Evolutionary conservation across 208 protist genomes (phyloP), one percentile per base, ranked within the genome.

Genomic region (Acanthamoeba healyi): DNA sequence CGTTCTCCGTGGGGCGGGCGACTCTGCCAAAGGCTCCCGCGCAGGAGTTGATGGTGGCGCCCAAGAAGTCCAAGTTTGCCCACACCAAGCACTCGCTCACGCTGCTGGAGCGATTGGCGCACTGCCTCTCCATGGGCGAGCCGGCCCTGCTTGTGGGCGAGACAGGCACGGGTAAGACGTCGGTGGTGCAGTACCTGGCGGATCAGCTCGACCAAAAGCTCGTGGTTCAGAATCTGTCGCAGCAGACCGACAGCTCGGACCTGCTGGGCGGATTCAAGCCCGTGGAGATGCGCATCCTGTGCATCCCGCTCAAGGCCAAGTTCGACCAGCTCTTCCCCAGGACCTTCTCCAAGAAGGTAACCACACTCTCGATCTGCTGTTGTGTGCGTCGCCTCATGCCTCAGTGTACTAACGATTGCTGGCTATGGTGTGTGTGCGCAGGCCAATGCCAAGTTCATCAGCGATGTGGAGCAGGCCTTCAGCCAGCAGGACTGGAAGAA

Each of bases 241-340:
- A 99, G 97, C 99, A 99, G 97, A 99, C 97, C 7, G 99, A 99
- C 93, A 98, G 98, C 70, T 96, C 98, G 34, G 99, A 99, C 94
- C 98, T 99, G 58, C 98, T 99, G 94, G 99, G 99, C 61, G 99
- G 99, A 12, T 99, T 99, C 97, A 99, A 99, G 95, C 99, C 99
- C 29, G 97, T 99, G 19, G 99, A 99, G 91, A 96, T 99, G 82
- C 93, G 94, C 38, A 81, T 95, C 14, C 46, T 98, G 0, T 94
- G 86, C 42, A 49, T 51, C 24, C 98, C 98, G 19, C 74, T 99
- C 17, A 98, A 98, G 74, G 95, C 96, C 17, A 90, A 94, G 29
- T 99, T 99, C 96, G 97, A 97, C 34, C 95, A 96, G 6, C 89
- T 99, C 14, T 99, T 99, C 95, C 96, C 96, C 0, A 94, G 97